Conservation (phyloP, 768 basidiomycete species). For the Exidia glandulosa region DNA sequence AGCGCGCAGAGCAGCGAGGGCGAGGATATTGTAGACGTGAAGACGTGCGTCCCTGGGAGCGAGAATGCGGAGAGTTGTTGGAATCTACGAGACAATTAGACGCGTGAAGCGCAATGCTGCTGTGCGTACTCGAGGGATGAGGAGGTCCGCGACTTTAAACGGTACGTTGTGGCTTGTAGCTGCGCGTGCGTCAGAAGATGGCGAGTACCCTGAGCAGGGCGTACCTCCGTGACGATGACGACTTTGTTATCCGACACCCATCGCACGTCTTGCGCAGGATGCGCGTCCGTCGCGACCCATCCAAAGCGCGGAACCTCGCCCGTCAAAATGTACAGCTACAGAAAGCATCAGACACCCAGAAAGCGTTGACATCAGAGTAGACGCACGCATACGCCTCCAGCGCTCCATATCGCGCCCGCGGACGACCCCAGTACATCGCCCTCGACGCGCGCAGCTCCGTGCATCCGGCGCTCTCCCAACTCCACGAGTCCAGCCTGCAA, state of each 20-base stretch:
- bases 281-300: neutral
- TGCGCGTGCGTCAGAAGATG: neutral
- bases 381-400: neutral
- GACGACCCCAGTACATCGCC: conserved; percentile 17
- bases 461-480: conserved; percentile 21
- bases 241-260: neutral
- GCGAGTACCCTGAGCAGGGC: neutral
- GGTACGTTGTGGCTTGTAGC: neutral
- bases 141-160: neutral
- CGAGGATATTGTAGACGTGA: neutral
- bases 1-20: neutral
- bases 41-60: neutral
- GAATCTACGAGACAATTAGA: neutral
- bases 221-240: neutral
- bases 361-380: neutral
- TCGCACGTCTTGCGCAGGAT: neutral
- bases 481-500: conserved; percentile 16
- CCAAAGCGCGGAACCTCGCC: neutral
- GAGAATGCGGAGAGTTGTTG: neutral
- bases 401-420: neutral
- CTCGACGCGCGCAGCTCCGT: conserved; percentile 23
- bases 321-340: neutral
- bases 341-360: neutral
- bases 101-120: neutral
- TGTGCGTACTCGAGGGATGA: neutral